A percentile compares a stretch with the other conserved stretches of the same genome.
phyloP scores from a whole-genome alignment of 78 protist genomes.

The Speleostelium caveatum region DNA sequence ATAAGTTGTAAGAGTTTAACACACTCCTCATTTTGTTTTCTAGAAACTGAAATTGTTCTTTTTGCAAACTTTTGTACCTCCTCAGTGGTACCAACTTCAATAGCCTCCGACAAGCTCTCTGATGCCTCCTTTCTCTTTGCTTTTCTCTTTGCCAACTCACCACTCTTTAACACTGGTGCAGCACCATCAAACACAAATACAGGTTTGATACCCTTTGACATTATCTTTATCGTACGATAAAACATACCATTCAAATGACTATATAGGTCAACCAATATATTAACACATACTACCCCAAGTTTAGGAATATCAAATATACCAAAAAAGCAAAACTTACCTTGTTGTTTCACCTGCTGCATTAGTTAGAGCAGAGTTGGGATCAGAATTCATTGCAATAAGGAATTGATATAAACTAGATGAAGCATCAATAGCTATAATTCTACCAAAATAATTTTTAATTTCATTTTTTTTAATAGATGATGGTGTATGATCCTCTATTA shows the following conservation, averaged over 20 bases:
- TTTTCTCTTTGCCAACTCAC: conserved; percentile 94
- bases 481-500: conserved; percentile 93
- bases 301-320: background rate
- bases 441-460: conserved; percentile 91
- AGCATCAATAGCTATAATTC: conserved; percentile 97
- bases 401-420: conserved; percentile 97
- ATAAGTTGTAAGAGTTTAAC: conserved; percentile 91
- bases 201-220: conserved; percentile 97
- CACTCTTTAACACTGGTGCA: conserved; percentile 96
- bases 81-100: conserved; percentile 91
- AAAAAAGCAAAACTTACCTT: conserved; percentile 37
- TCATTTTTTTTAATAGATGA: conserved; percentile 77
- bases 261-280: background rate
- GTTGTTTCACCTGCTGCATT: conserved; percentile 95
- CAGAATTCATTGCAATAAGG: conserved; percentile 86
- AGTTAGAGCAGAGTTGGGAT: conserved; percentile 69
- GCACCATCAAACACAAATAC: conserved; percentile 99
- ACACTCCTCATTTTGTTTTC: conserved; percentile 95
- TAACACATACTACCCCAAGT: background rate
- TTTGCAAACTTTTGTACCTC: conserved; percentile 86
- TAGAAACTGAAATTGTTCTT: conserved; percentile 89
- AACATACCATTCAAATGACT: conserved; percentile 97
- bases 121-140: conserved; percentile 91
- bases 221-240: conserved; percentile 96
- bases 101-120: conserved; percentile 85